phyloP scores from a whole-genome alignment of 2,329 filamentous ascomycete species.

The Gaeumannomyces tritici region DNA sequence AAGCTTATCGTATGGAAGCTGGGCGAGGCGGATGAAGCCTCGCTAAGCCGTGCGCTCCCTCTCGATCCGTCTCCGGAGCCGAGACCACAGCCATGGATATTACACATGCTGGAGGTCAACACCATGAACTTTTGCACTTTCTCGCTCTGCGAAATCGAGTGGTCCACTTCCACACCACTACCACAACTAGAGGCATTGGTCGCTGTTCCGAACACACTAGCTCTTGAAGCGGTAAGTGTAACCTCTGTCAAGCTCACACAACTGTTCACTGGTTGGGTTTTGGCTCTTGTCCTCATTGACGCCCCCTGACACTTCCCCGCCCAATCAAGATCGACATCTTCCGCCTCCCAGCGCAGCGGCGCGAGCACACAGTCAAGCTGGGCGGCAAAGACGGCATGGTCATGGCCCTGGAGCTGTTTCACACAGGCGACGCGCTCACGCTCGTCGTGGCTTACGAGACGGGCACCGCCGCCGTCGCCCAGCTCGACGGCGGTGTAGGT shows the following conservation, averaged over 20 bases:
- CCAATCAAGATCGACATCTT: conserved; percentile 64
- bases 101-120: conserved; percentile 77
- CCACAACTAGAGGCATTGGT: conserved; percentile 36
- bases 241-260: neutral
- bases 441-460: conserved; percentile 79
- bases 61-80: conserved; percentile 46
- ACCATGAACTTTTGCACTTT: conserved; percentile 94
- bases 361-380: conserved; percentile 49
- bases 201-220: conserved; percentile 70
- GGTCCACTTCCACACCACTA: conserved; percentile 3
- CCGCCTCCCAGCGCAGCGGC: conserved; percentile 62
- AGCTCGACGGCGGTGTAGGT: conserved; percentile 29
- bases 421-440: conserved; percentile 32
- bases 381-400: conserved; percentile 64
- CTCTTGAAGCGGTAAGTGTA: conserved; percentile 54
- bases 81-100: conserved; percentile 67
- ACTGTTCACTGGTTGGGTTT: neutral
- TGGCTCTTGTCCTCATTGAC: conserved; percentile 6
- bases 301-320: neutral
- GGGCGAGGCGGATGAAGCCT: conserved; percentile 45
- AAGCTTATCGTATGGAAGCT: conserved; percentile 80
- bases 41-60: conserved; percentile 60
- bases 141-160: conserved; percentile 23
- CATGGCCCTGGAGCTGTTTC: conserved; percentile 66
- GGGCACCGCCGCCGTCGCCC: conserved; percentile 61